Evolutionary conservation across 139 green algal species (phyloP), one percentile per base, ranked within the genome.

Genomic region (Spirogloea muscicola): DNA sequence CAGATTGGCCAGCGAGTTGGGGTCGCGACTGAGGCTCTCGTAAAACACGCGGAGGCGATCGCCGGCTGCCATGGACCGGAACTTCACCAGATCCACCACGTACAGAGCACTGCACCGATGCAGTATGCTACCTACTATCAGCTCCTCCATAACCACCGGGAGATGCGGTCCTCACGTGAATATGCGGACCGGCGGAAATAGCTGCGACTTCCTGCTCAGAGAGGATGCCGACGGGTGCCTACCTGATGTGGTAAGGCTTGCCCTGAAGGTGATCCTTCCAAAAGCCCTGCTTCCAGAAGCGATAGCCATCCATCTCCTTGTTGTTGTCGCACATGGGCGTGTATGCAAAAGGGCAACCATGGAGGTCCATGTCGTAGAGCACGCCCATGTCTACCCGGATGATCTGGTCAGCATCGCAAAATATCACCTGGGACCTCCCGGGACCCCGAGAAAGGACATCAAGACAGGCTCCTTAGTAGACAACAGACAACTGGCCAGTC

Each of bases 271-370:
- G 94, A 34, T 90, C 80, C 75, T 87, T 83, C 94, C 94, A 99
- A 84, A 98, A 99, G 43, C 94, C 94, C 68, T 90, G 85, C 80
- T 97, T 98, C 94, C 94, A 99, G 84, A 99, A 99, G 52, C 94
- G 75, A 86, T 95, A 99, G 39, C 93, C 94, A 37, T 99, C 94
- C 84, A 88, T 88, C n/a, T 82, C 74, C 39, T 84, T 86, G 86
- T 98, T 97, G 87, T 92, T 96, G 87, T 98, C 90, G 79, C 94
- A 99, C 82, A 99, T 97, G 39, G 94, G 94, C 0, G 93, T 97
- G 90, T 97, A 99, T 6, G 86, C 94, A 27, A 95, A 89, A 2
- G 94, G 91, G 0, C 86, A 86, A 16, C 94, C 93, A 73, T 95
- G 82, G 29, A 99, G 79, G 81, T 98, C 91, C 87, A 96, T 94